Evolutionary conservation across 345 rosid genomes (phyloP).

Genomic region (Eutrema heterophyllum): DNA sequence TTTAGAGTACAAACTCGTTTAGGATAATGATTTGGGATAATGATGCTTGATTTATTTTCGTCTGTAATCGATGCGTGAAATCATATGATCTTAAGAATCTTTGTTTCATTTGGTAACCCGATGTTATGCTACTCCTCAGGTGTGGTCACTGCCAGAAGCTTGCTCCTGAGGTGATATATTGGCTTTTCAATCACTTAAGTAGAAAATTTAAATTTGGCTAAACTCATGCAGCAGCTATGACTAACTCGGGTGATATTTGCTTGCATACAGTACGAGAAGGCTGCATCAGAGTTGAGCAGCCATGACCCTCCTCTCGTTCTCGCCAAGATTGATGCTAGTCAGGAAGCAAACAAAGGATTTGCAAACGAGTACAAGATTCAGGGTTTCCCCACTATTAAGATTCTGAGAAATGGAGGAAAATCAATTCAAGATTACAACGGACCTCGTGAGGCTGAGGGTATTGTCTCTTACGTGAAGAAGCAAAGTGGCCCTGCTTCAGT

Average conservation of each 20-base stretch:
- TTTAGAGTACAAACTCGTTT: neutral
- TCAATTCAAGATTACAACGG: constrained; percentile 81
- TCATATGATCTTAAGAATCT: neutral
- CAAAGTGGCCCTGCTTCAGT: constrained; percentile 92
- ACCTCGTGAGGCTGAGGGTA: constrained; percentile 93
- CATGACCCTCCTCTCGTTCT: constrained; percentile 58
- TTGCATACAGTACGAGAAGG: constrained; percentile 75
- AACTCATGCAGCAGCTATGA: neutral
- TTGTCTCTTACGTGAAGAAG: constrained; percentile 70
- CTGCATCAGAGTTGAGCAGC: constrained; percentile 72
- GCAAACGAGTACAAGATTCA: constrained; percentile 53
- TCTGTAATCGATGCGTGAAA: neutral
- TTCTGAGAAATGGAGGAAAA: constrained; percentile 83
- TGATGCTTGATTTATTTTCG: neutral
- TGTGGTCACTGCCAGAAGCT: constrained; percentile 94
- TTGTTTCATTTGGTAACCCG: neutral
- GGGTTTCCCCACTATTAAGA: constrained; percentile 91
- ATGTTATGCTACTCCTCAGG: constrained; percentile 38
- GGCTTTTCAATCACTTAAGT: neutral
- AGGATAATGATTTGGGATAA: neutral
- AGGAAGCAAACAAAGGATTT: constrained; percentile 59
- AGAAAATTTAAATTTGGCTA: too few species aligned
- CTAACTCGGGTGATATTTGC: neutral
- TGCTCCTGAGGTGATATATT: constrained; percentile 76
- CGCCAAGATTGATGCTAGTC: constrained; percentile 89